Evolutionary conservation across 108 stramenopile genomes (phyloP).

Genomic region (Stephanodiscus minutulus): DNA sequence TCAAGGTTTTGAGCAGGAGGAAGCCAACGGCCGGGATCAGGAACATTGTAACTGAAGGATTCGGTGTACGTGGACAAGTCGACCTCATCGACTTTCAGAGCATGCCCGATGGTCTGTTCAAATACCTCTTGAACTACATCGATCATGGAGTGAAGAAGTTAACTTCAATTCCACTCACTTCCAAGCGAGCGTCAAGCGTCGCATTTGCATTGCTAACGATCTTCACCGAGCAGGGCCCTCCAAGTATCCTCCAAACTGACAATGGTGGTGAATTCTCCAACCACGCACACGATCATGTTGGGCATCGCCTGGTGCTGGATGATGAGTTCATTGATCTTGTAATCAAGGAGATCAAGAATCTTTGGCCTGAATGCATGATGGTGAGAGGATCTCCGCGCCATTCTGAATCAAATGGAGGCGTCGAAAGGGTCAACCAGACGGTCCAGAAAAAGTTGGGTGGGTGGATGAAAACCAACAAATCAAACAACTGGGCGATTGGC

Average conservation of each 20-base stretch:
- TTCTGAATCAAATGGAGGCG: no score
- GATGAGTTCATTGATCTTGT: no score
- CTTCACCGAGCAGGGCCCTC: constrained; percentile 4
- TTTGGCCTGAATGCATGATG: background rate
- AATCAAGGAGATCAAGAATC: background rate
- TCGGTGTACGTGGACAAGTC: no score
- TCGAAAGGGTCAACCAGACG: background rate
- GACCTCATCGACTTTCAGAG: no score
- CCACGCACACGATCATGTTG: no score
- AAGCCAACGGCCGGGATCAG: constrained; percentile 22
- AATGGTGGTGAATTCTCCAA: background rate
- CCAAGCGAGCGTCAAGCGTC: background rate
- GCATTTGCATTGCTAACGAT: constrained; percentile 13
- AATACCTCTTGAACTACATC: constrained; percentile 14
- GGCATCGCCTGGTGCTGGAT: background rate
- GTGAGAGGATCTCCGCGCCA: background rate
- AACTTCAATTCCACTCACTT: background rate
- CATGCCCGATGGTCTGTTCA: constrained; percentile 31
- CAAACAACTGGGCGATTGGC: background rate
- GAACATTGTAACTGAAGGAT: constrained; percentile 21
- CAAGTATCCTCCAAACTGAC: no score
- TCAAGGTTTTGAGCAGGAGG: background rate
- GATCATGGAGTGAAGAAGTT: constrained; percentile 28
- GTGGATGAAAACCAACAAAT: background rate
- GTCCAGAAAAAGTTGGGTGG: constrained; percentile 1